A percentile compares a stretch with the other conserved stretches of the same genome.
Evolutionary conservation across 495 filamentous ascomycete genomes (phyloP).

Genomic region (Penicillium soppii): DNA sequence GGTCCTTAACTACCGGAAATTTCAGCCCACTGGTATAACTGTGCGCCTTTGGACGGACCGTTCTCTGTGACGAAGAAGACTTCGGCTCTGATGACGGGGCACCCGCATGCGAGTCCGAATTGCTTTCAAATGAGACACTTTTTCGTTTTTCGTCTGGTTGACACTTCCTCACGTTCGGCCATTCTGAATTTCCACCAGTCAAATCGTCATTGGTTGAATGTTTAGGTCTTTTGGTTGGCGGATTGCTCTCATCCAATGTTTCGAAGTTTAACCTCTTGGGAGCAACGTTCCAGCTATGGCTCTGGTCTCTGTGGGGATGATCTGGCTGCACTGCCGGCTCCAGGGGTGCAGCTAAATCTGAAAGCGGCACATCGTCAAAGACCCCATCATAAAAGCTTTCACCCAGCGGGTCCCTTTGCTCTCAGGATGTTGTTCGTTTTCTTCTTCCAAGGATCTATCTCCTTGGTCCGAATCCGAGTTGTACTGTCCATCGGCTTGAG

Average conservation of each 20-base stretch:
- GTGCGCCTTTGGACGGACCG: slow-evolving; percentile 23
- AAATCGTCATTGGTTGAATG: slow-evolving; percentile 8
- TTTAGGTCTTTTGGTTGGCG: slow-evolving; percentile 31
- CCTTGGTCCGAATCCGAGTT: slow-evolving; percentile 4
- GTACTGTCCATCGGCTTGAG: slow-evolving; percentile 26
- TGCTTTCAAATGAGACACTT: slow-evolving; percentile 2
- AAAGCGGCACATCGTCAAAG: slow-evolving; percentile 22
- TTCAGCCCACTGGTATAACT: slow-evolving; percentile 42
- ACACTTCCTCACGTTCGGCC: neutral
- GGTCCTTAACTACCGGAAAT: slow-evolving; percentile 80
- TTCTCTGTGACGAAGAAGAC: slow-evolving; percentile 28
- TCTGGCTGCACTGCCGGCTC: neutral
- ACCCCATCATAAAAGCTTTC: slow-evolving; percentile 30
- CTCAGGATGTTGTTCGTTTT: neutral
- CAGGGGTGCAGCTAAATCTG: neutral
- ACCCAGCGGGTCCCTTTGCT: neutral
- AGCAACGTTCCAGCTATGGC: neutral
- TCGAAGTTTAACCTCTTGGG: slow-evolving; percentile 12
- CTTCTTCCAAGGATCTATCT: neutral
- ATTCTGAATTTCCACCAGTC: neutral
- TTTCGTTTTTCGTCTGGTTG: slow-evolving; percentile 1
- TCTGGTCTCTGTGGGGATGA: neutral
- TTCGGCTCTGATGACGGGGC: slow-evolving; percentile 16
- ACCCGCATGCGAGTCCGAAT: neutral
- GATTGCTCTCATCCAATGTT: neutral